A percentile compares a stretch with the other conserved stretches of the same genome.
These are phyloP conservation scores for Debaryomyces subglobosus DNA, from an alignment of 1,139 yeast genomes.

Conservation along the genomic window DNA sequence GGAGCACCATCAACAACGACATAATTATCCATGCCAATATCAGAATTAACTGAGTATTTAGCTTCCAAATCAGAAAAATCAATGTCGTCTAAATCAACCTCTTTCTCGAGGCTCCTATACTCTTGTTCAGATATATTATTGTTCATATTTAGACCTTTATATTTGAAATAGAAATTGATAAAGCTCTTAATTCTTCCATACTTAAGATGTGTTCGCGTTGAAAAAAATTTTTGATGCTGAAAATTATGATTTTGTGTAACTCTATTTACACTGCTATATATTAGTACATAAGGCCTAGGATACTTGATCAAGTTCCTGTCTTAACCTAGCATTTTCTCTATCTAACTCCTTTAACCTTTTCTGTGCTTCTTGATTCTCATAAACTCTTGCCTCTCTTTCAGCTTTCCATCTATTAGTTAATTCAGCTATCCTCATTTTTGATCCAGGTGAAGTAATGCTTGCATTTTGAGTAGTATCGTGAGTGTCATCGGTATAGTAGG, in stretches of 20 bases:
- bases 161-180: neutral
- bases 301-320: constrained; percentile 20
- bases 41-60: constrained; percentile 63
- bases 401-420: constrained; percentile 66
- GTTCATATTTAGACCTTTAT: neutral
- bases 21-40: constrained; percentile 71
- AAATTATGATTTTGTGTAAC: constrained; percentile 15
- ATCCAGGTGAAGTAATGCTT: constrained; percentile 30
- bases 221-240: constrained; percentile 11
- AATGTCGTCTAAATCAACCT: constrained; percentile 56
- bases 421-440: constrained; percentile 59
- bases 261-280: neutral
- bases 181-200: neutral
- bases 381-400: constrained; percentile 68
- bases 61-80: constrained; percentile 90
- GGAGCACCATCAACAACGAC: constrained; percentile 96
- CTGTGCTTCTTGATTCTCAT: constrained; percentile 60
- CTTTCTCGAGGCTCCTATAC: constrained; percentile 49
- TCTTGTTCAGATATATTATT: constrained; percentile 25
- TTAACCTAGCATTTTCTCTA: constrained; percentile 50
- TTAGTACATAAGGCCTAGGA: constrained; percentile 1
- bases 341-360: constrained; percentile 57
- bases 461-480: constrained; percentile 7
- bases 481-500: constrained; percentile 10
- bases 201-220: constrained; percentile 5